Evolutionary conservation across 2,329 filamentous ascomycete genomes (phyloP), one percentile per base, ranked within the genome.

Genomic region (Pseudogymnoascus sp.): DNA sequence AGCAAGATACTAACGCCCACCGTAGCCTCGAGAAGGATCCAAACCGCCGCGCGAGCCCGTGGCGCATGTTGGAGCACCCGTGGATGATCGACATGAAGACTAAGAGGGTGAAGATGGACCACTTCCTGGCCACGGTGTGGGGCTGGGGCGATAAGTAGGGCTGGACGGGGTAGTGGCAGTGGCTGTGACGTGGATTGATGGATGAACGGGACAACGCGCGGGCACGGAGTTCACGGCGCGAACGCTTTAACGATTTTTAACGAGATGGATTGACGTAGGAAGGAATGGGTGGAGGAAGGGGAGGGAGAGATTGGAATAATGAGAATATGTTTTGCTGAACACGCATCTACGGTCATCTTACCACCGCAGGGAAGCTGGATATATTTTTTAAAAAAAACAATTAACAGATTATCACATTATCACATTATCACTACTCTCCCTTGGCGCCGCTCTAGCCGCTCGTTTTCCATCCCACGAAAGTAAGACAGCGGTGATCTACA

Each of bases 11-110:
- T 35, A 6, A 39, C 9, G 34, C 37, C 39, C 16, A 5, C 28
- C 4, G 54, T 35, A 97, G 94, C 77, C 82, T 99, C 62, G 94
- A 99, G 75, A 99, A 99, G 76, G 91, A 97, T 68, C 87, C 90
- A 18, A 82, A 81, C 62, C 85, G 92, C 70, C 83, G 94, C 72
- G 94, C 93, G 30, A 96, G 90, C 63, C 94, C 94, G 11, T 99
- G 94, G 94, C 90, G 93, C 70, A 99, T 99, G 92, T 84, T 96
- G 65, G 94, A 99, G 72, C 94, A 99, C 76, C 94, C 94, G 1
- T 99, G 94, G 94, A 96, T 99, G 87, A 79, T 90, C 41, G 94
- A 99, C 70, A 97, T 97, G 90, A 88, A 88, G 70, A 81, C 85
- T 60, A 97, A 97, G 80, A 90, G 94, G 68, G 94, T 99, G 73